A percentile compares a stretch with the other conserved stretches of the same genome.
These are phyloP conservation scores for Puccinia triticina DNA, from an alignment of 1,284 basidiomycete species.

Conservation along the genomic window DNA sequence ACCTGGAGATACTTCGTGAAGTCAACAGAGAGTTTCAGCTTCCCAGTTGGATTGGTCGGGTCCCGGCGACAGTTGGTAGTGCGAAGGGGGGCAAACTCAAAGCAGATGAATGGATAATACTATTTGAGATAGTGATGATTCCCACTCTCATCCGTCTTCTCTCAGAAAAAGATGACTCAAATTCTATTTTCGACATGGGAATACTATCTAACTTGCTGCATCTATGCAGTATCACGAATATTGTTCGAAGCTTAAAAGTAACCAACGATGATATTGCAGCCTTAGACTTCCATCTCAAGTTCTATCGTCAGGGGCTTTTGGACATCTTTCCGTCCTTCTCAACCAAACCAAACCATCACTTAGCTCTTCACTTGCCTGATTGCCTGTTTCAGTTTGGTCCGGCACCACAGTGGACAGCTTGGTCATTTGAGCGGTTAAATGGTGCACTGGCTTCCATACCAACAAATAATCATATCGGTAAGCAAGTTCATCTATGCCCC, in stretches of 20 bases:
- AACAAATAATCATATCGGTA: constrained; percentile 55
- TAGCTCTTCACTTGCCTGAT: constrained; percentile 30
- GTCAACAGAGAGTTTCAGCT: constrained; percentile 5
- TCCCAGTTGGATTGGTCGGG: constrained; percentile 12
- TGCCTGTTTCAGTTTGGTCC: constrained; percentile 21
- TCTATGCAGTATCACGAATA: neutral
- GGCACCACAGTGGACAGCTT: constrained; percentile 37
- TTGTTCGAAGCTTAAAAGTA: neutral
- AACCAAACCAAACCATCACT: constrained; percentile 37
- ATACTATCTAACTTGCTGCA: neutral
- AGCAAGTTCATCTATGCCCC: neutral
- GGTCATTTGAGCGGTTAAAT: constrained; percentile 24
- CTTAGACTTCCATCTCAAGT: constrained; percentile 6
- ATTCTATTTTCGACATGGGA: too few relatives aligned
- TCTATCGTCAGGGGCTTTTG: constrained; percentile 14
- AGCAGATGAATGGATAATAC: constrained; percentile 28
- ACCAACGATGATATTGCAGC: neutral
- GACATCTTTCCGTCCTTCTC: constrained; percentile 13
- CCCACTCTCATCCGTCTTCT: constrained; percentile 17
- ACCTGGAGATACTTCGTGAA: neutral
- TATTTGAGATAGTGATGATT: neutral
- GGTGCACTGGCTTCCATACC: constrained; percentile 63
- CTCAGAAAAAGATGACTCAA: neutral
- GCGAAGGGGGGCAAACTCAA: constrained; percentile 33
- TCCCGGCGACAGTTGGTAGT: constrained; percentile 9